Conservation (phyloP, 345 rosid species). For the Eucalyptus albens region DNA sequence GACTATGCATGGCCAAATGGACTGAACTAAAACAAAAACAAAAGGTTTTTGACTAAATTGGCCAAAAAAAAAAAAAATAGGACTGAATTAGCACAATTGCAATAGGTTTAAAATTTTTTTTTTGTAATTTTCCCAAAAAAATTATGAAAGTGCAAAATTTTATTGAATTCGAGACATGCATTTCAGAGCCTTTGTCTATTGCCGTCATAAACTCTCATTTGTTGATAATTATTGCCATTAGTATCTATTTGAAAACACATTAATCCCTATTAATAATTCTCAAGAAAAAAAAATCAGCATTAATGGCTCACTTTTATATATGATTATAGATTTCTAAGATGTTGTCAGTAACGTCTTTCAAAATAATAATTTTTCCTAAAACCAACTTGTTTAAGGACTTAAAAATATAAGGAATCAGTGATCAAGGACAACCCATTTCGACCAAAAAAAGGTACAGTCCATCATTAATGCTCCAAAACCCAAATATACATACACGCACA, state of each 20-base stretch:
- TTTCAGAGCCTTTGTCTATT: neutral
- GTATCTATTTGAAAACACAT: too few relatives aligned
- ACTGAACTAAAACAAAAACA: too few relatives aligned
- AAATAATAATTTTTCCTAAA: neutral
- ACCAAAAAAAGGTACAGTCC: too few relatives aligned
- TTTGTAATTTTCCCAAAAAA: too few relatives aligned
- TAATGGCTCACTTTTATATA: neutral
- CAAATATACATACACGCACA: neutral
- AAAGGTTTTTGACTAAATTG: too few relatives aligned
- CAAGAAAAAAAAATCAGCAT: neutral
- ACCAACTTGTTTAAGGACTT: neutral
- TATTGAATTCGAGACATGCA: neutral
- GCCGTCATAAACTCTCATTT: neutral
- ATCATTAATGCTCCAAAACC: neutral
- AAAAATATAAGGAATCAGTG: too few relatives aligned
- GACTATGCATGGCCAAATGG: too few relatives aligned
- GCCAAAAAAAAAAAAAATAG: accelerated
- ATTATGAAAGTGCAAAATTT: too few relatives aligned
- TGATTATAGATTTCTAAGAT: neutral
- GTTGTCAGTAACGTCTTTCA: neutral
- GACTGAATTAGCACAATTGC: accelerated
- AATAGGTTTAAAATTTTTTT: too few relatives aligned
- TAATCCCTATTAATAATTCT: neutral
- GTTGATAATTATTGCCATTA: neutral
- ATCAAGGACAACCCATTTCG: too few relatives aligned